These are phyloP conservation scores for Diplocarpon mali DNA, from an alignment of 2,329 filamentous ascomycete species.

Conservation along the genomic window DNA sequence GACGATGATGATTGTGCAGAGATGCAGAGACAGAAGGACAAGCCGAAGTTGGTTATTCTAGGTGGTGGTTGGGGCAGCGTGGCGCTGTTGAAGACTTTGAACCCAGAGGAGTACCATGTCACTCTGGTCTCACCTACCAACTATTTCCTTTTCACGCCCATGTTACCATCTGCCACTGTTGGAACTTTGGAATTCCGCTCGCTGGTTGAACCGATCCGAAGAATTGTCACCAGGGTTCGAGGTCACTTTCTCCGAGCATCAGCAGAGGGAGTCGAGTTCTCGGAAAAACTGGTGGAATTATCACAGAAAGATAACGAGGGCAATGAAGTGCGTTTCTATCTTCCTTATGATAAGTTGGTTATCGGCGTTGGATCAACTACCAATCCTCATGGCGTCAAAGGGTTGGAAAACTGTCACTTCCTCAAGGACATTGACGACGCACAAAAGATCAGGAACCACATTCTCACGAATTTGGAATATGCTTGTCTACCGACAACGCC, in stretches of 20 bases:
- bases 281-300: constrained; percentile 80
- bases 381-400: constrained; percentile 92
- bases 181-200: constrained; percentile 87
- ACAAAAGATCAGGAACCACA: constrained; percentile 73
- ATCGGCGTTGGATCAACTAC: constrained; percentile 85
- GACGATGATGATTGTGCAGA: constrained; percentile 75
- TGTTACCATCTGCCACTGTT: constrained; percentile 94
- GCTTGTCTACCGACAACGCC: constrained; percentile 87
- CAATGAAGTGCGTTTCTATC: constrained; percentile 72
- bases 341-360: constrained; percentile 95
- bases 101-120: constrained; percentile 87
- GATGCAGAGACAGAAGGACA: constrained; percentile 64
- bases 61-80: constrained; percentile 95
- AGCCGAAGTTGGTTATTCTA: constrained; percentile 84
- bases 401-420: constrained; percentile 86
- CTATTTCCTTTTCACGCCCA: constrained; percentile 96
- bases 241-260: constrained; percentile 85
- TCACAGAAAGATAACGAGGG: constrained; percentile 61
- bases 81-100: constrained; percentile 78
- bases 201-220: constrained; percentile 82
- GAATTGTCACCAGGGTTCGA: constrained; percentile 64
- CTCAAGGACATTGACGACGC: constrained; percentile 94
- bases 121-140: constrained; percentile 91
- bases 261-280: constrained; percentile 86
- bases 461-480: constrained; percentile 80